These are phyloP conservation scores for Botrytis medusae DNA, from an alignment of 2,329 filamentous ascomycete genomes.

Conservation along the genomic window DNA sequence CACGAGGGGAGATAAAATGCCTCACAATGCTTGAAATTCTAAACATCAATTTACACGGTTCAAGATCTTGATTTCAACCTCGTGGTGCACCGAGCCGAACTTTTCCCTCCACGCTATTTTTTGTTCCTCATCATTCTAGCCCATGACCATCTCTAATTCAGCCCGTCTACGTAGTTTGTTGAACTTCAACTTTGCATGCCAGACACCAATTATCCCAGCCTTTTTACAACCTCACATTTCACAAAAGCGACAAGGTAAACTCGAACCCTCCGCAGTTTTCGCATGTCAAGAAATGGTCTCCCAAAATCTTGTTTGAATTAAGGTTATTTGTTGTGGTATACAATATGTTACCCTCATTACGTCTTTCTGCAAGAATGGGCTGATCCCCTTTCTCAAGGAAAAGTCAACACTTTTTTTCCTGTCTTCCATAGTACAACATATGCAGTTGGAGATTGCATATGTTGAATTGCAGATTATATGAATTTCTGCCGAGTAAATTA, in stretches of 20 bases:
- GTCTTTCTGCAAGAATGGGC: not conserved
- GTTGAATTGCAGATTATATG: not conserved
- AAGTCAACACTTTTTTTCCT: not conserved
- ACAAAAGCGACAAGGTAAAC: not conserved
- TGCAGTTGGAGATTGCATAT: not conserved
- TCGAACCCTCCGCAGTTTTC: not conserved
- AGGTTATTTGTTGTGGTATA: not conserved
- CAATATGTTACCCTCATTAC: not conserved
- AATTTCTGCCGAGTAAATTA: not conserved
- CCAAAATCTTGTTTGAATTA: not conserved
- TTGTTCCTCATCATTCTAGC: not conserved
- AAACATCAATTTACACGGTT: not conserved
- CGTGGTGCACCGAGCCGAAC: conserved; percentile 14
- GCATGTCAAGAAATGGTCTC: not conserved
- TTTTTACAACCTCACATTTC: not conserved
- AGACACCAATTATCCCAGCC: not conserved
- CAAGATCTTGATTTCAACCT: not conserved
- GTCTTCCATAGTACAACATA: not conserved
- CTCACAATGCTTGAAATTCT: not conserved
- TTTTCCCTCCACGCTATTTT: not conserved
- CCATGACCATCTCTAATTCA: not conserved
- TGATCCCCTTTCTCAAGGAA: not conserved
- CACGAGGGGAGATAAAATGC: not conserved
- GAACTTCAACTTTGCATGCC: not conserved
- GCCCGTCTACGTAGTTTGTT: not conserved